These are phyloP conservation scores for Polygonum maritimum DNA, from an alignment of 148 eudicot genomes.

Conservation along the genomic window DNA sequence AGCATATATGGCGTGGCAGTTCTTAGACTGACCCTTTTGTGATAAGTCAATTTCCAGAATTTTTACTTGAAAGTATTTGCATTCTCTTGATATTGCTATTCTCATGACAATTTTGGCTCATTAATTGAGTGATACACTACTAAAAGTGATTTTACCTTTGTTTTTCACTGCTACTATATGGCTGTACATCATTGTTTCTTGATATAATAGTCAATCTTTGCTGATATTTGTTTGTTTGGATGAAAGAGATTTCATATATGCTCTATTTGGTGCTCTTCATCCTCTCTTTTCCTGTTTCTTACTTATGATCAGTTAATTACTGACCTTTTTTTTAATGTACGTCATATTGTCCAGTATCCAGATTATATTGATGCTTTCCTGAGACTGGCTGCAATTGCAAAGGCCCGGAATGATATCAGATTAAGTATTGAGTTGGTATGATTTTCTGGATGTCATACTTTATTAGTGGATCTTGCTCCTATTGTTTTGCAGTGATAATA, in stretches of 20 bases:
- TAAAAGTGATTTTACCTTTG: too few relatives aligned
- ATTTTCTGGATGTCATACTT: slow-evolving; percentile 9
- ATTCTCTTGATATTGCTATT: background rate
- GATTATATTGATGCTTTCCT: slow-evolving; percentile 83
- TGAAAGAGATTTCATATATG: too few relatives aligned
- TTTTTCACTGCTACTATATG: background rate
- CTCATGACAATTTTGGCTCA: background rate
- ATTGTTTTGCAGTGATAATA: background rate
- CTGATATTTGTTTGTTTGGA: background rate
- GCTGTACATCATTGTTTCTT: background rate
- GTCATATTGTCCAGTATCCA: slow-evolving; percentile 49
- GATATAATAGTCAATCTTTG: background rate
- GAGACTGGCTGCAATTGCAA: slow-evolving; percentile 89
- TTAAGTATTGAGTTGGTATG: slow-evolving; percentile 84
- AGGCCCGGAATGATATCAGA: slow-evolving; percentile 72
- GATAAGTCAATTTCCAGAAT: too few relatives aligned
- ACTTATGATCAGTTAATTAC: background rate
- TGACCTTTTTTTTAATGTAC: background rate
- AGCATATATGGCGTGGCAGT: too few relatives aligned
- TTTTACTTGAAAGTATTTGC: too few relatives aligned
- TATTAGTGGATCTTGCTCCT: slow-evolving; percentile 5
- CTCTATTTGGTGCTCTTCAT: background rate
- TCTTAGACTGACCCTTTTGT: too few relatives aligned
- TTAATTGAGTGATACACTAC: background rate
- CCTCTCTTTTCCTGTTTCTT: background rate